A percentile compares a stretch with the other conserved stretches of the same genome.
Evolutionary conservation across 345 rosid species (phyloP).

Genomic region (Acer campestre): DNA sequence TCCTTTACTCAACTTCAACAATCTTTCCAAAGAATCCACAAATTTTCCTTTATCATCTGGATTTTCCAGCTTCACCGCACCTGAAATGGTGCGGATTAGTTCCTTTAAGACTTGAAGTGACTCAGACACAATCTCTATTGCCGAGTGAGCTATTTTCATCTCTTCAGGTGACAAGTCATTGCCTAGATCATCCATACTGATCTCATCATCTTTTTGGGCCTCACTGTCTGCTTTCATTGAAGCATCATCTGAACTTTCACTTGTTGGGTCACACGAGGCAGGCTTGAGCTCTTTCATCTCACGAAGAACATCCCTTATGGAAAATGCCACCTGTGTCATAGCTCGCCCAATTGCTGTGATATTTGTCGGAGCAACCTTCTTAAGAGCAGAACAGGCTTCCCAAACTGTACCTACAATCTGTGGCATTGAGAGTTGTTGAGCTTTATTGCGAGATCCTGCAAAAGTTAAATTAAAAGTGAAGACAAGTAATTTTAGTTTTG

Average conservation of each 20-base stretch:
- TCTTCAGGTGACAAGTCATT: constrained; percentile 79
- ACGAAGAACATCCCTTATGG: constrained; percentile 89
- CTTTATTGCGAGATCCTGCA: constrained; percentile 59
- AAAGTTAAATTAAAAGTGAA: not conserved
- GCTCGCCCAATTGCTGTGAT: constrained; percentile 78
- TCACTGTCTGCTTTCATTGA: constrained; percentile 24
- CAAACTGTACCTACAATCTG: constrained; percentile 80
- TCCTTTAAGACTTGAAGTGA: constrained; percentile 65
- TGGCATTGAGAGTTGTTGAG: constrained; percentile 45
- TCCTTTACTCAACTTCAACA: constrained; percentile 67
- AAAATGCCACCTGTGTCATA: constrained; percentile 81
- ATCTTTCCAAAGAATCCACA: constrained; percentile 68
- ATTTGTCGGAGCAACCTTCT: constrained; percentile 81
- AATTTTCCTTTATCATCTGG: constrained; percentile 48
- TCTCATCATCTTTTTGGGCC: constrained; percentile 28
- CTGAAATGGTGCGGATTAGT: constrained; percentile 70
- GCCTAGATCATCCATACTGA: constrained; percentile 61
- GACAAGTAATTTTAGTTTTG: not conserved
- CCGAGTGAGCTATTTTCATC: constrained; percentile 74
- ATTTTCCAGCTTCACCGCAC: constrained; percentile 70
- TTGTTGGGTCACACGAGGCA: constrained; percentile 29
- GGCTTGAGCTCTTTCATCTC: constrained; percentile 97
- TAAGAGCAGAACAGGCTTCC: constrained; percentile 83
- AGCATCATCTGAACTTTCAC: constrained; percentile 41
- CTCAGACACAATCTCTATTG: constrained; percentile 57